Evolutionary conservation across 169 alveolate species (phyloP).

Genomic region (Besnoitia besnoiti): DNA sequence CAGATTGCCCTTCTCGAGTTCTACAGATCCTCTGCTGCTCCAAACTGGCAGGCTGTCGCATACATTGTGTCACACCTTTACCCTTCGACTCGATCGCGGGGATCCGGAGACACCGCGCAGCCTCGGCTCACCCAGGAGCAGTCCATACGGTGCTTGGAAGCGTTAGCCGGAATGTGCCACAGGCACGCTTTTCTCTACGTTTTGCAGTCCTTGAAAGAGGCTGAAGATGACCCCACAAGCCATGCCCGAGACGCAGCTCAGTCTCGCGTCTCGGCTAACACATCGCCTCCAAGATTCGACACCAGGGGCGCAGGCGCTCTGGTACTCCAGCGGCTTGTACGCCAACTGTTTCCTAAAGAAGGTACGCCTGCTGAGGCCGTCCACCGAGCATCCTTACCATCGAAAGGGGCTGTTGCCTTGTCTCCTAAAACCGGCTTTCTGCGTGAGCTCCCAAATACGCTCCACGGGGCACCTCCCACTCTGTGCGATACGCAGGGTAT

Average conservation of each 20-base stretch:
- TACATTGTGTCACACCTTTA: neutral
- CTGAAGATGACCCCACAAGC: neutral
- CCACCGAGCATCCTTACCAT: neutral
- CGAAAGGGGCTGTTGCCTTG: too few relatives aligned
- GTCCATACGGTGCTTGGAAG: neutral
- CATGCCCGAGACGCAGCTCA: neutral
- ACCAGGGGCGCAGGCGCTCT: conserved; percentile 45
- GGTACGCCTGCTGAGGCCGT: conserved; percentile 7
- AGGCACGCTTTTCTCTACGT: neutral
- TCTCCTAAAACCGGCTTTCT: too few relatives aligned
- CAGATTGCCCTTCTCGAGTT: neutral
- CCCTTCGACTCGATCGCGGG: neutral
- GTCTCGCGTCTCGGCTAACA: neutral
- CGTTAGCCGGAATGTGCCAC: neutral
- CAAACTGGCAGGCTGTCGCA: neutral
- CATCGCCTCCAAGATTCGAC: neutral
- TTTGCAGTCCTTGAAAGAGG: neutral
- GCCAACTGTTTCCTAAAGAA: conserved; percentile 36
- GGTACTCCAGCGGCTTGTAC: conserved; percentile 60
- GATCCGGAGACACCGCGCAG: neutral
- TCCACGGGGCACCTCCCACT: too few relatives aligned
- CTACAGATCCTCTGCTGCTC: neutral
- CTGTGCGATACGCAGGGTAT: too few relatives aligned
- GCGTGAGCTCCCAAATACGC: too few relatives aligned
- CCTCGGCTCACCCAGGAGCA: neutral